Base-by-base conservation (phyloP, 2,329 filamentous ascomycete genomes). In the Eutypa lata region DNA sequence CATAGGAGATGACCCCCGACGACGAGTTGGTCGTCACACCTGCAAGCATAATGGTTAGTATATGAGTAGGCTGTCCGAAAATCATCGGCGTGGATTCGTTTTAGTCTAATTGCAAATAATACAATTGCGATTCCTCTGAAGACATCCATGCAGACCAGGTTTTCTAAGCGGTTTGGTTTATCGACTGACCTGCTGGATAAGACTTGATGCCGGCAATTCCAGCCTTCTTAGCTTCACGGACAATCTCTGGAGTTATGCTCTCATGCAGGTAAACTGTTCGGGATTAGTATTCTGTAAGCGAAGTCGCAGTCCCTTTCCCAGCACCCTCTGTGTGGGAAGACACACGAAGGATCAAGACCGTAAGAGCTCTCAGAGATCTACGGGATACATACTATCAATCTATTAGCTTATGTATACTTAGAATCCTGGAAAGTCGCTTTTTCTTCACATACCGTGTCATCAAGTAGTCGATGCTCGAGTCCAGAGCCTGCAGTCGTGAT, bases 171-270 rank as follows among this genome's bases (percentile, higher is more conserved):
- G 19, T 13, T 3, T 2, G 24, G 14, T 1, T 44, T 14, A 37
- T 24, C 33, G 5, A 43, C 48, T 33, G 16, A 45, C 42, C 42
- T 10, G 24, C 28, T 13, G 77, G 72, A 59, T 86, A 85, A 13
- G 77, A 77, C 58, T 83, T 83, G 42, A 83, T 75, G 33, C 78
- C 78, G 16, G 55, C 54, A 58, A 87, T 79, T 13, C 84, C 84
- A 6, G 79, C 76, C 56, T 76, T 73, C 61, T 82, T 83, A 33
- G 85, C 85, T 56, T 85, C 79, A 31, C 76, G 74, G 58, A 88
- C 84, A 7, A 73, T 76, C 33, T 75, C 73, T 7, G 78, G 76
- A 3, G 75, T 80, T 48, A 81, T 73, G 7, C 71, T 73, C 47
- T 74, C 71, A 59, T 80, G 75, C 50, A 80, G 71, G 61, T 80